Percentiles rank a stretch among this genome's conserved stretches.
Conservation (phyloP, 2,329 filamentous ascomycete genomes). For the Leptographium wingfieldii region DNA sequence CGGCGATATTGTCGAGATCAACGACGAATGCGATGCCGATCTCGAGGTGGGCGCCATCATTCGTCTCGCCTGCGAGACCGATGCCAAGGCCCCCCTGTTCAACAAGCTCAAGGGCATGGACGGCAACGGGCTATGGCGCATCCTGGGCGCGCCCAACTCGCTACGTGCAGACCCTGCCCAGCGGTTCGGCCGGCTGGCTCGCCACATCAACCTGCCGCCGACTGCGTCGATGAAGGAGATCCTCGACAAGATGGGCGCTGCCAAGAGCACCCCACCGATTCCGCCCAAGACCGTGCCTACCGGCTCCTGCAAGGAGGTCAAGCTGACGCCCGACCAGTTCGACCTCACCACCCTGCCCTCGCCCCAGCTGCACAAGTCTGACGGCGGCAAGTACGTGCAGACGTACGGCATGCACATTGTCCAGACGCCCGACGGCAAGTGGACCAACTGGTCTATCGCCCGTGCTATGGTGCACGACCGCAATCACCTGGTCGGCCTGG, state of each 20-base stretch:
- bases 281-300: constrained; percentile 20
- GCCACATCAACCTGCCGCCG: constrained; percentile 27
- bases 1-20: constrained; percentile 31
- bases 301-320: constrained; percentile 31
- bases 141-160: constrained; percentile 30
- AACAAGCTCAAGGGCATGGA: constrained; percentile 34
- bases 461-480: constrained; percentile 33
- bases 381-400: constrained; percentile 37
- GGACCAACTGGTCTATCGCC: constrained; percentile 35
- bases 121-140: constrained; percentile 31
- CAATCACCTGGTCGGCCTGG: constrained; percentile 26
- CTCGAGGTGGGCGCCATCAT: constrained; percentile 35
- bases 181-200: constrained; percentile 27
- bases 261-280: constrained; percentile 20
- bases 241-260: constrained; percentile 27
- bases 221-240: constrained; percentile 25
- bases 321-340: constrained; percentile 24
- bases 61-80: constrained; percentile 28
- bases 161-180: constrained; percentile 21
- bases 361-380: constrained; percentile 28
- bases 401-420: constrained; percentile 37
- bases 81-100: constrained; percentile 36
- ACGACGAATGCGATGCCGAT: constrained; percentile 28
- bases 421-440: constrained; percentile 29
- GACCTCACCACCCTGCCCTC: constrained; percentile 29